These are phyloP conservation scores for Adiantum capillusveneris DNA, from an alignment of 75 land plant genomes.

Conservation along the genomic window DNA sequence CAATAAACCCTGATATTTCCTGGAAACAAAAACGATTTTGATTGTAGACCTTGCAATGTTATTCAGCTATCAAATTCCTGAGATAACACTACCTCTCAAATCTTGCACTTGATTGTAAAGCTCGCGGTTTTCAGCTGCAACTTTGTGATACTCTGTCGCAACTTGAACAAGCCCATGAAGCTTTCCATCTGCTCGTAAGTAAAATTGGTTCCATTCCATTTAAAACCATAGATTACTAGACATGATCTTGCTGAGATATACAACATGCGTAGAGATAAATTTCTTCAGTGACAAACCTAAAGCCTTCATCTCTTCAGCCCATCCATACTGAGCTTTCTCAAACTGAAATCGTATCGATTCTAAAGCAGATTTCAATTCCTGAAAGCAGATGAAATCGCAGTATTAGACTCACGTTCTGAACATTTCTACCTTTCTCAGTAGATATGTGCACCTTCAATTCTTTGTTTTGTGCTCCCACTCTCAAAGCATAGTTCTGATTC, in stretches of 20 bases:
- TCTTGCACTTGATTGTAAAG: slow-evolving; percentile 93
- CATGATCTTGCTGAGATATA: too few species aligned
- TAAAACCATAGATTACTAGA: too few species aligned
- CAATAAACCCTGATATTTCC: slow-evolving; percentile 70
- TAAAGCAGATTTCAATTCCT: slow-evolving; percentile 41
- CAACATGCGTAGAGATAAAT: too few species aligned
- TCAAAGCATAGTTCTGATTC: neutral
- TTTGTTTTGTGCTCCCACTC: neutral
- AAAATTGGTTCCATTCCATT: neutral
- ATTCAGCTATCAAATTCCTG: too few species aligned
- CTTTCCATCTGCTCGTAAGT: slow-evolving; percentile 32
- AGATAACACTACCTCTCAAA: slow-evolving; percentile 73
- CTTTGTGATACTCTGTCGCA: slow-evolving; percentile 79
- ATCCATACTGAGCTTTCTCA: slow-evolving; percentile 21
- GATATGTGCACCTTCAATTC: neutral
- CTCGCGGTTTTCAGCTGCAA: slow-evolving; percentile 84
- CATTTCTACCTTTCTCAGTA: neutral
- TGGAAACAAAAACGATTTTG: too few species aligned
- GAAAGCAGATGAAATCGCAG: slow-evolving; percentile 5
- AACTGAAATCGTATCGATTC: slow-evolving; percentile 30
- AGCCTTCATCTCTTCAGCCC: slow-evolving; percentile 26
- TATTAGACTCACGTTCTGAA: too few species aligned
- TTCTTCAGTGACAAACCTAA: slow-evolving; percentile 43
- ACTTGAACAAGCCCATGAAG: slow-evolving; percentile 58
- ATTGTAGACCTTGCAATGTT: too few species aligned